Percentiles rank a stretch among this genome's conserved stretches.
phyloP scores from a whole-genome alignment of 306 rosid genomes.

The Mimosa pudica region DNA sequence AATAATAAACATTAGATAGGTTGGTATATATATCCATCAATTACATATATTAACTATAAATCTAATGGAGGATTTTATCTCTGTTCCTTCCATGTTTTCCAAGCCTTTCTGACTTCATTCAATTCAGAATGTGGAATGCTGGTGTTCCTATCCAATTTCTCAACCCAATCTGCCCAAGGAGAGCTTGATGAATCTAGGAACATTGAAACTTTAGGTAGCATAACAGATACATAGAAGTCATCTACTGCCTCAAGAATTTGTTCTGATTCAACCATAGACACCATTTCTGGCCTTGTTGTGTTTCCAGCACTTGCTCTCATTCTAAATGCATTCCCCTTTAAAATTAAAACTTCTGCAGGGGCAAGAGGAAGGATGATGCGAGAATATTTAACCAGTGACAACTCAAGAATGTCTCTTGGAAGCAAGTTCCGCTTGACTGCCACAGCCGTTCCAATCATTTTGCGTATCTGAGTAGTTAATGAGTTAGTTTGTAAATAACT shows the following conservation, averaged over 20 bases:
- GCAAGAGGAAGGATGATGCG: conserved; percentile 80
- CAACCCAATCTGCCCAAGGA: conserved; percentile 86
- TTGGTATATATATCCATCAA: conserved; percentile 11
- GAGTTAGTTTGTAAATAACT: conserved; percentile 19
- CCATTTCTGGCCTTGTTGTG: conserved; percentile 69
- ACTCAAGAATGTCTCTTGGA: conserved; percentile 59
- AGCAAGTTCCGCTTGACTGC: conserved; percentile 83
- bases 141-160: conserved; percentile 66
- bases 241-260: conserved; percentile 63
- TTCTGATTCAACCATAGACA: conserved; percentile 72
- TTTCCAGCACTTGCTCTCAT: conserved; percentile 56
- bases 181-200: conserved; percentile 71
- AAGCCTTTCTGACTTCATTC: conserved; percentile 74
- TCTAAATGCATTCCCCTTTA: conserved; percentile 70
- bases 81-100: conserved; percentile 75
- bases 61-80: conserved; percentile 32
- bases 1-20: background rate
- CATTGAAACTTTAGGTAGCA: conserved; percentile 72
- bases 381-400: conserved; percentile 77
- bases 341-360: conserved; percentile 75
- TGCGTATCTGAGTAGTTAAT: conserved; percentile 66
- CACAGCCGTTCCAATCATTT: conserved; percentile 89
- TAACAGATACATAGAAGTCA: conserved; percentile 65
- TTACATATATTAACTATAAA: conserved; percentile 29
- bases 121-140: conserved; percentile 65